Base-by-base conservation (phyloP, 78 protist genomes). In the Dictyostelium purpureum region DNA sequence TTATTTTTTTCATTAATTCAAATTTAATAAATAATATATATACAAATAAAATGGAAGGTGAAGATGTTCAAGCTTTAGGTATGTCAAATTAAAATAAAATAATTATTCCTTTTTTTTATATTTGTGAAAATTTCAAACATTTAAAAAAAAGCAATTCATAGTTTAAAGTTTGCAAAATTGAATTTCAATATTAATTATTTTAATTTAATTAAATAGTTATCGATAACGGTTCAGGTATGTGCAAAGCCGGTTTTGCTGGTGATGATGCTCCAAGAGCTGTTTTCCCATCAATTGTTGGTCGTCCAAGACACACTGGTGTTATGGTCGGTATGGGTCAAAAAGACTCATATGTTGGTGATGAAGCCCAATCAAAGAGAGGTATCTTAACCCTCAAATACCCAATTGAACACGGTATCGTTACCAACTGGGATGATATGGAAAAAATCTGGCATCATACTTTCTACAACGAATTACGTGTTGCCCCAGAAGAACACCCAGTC, bases 231-330 rank as follows among this genome's bases (percentile, higher is more conserved):
- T 96, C 98, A 65, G 98, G 99, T 28, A 87, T 95, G 98, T 80
- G 90, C 78, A 98, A 97, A 88, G 99, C 98, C 67, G 99, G 99
- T 35, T 97, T 85, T n/a, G 96, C 96, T 77, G 97, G 97, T 42
- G 97, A 97, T 76, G 97, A 94, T 59, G 97, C 97, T 0, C 97
- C 99, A 79, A 77, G 97, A 42, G 94, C 96, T 75, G 97, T 91
- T 35, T 90, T 96, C 78, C 98, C 98, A 18, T 85, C 97, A 9
- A 90, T 95, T 24, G 96, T 97, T 35, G 98, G 98, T 21, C 92
- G 97, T 19, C 91, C 97, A 61, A 87, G 97, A 26, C 94, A 96
- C 94, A 67, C 77, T 51, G 97, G 96, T 1, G 94, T 95, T 56
- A 91, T 93, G 95, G 97, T 77, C 31, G 97, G 96, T 28, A 95